phyloP scores from a whole-genome alignment of 2,329 filamentous ascomycete genomes.

The Neurospora sp. region DNA sequence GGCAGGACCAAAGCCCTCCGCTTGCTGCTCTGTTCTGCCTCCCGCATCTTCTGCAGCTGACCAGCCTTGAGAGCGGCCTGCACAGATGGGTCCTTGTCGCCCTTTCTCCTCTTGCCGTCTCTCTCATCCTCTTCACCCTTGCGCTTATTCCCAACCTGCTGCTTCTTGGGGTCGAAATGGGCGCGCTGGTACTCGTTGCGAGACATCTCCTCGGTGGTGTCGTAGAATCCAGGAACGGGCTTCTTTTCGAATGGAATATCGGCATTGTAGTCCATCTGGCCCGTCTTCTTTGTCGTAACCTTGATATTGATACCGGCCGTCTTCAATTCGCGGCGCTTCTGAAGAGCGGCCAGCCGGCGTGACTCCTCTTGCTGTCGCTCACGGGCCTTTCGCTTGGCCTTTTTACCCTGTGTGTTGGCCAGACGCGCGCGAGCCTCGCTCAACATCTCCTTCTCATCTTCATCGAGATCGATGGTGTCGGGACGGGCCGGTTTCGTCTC shows the following conservation, averaged over 20 bases:
- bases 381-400: constrained; percentile 93
- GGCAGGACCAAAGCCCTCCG: constrained; percentile 74
- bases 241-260: constrained; percentile 97
- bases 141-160: constrained; percentile 78
- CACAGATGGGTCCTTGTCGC: constrained; percentile 73
- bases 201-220: constrained; percentile 73
- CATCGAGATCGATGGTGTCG: constrained; percentile 95
- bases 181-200: constrained; percentile 77
- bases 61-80: constrained; percentile 88
- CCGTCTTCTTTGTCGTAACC: constrained; percentile 80
- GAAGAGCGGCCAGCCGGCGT: constrained; percentile 74
- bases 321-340: constrained; percentile 94
- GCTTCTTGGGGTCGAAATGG: constrained; percentile 85
- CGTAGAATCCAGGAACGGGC: constrained; percentile 81
- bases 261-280: constrained; percentile 99
- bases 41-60: constrained; percentile 86
- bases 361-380: constrained; percentile 95
- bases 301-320: constrained; percentile 98
- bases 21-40: constrained; percentile 96
- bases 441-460: constrained; percentile 99
- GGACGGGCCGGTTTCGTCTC: constrained; percentile 93
- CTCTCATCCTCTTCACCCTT: constrained; percentile 84
- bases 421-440: constrained; percentile 93
- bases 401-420: constrained; percentile 97
- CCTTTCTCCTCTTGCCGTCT: constrained; percentile 76